Evolutionary conservation across 176 grass and related monocot species (phyloP).

Genomic region (Guadua angustifolia): DNA sequence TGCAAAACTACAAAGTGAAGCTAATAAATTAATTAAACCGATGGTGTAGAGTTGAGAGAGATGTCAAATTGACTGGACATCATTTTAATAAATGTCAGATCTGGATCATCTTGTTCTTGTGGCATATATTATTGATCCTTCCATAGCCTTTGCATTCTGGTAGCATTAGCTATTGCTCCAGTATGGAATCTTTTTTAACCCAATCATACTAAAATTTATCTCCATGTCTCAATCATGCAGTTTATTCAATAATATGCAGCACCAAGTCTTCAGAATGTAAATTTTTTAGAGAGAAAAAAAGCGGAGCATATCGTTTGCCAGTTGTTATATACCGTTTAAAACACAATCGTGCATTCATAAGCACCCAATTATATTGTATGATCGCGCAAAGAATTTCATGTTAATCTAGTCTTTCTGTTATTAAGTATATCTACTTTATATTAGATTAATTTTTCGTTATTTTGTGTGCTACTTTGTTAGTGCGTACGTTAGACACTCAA

Average conservation of each 20-base stretch:
- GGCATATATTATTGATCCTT: background rate
- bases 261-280: background rate
- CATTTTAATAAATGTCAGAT: slow-evolving; percentile 32
- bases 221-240: background rate
- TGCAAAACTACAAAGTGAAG: background rate
- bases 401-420: background rate
- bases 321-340: background rate
- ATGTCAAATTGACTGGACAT: slow-evolving; percentile 32
- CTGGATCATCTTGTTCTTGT: slow-evolving; percentile 16
- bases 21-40: background rate
- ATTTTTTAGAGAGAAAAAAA: background rate
- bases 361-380: background rate
- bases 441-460: background rate
- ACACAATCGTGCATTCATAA: background rate
- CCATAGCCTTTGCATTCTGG: background rate
- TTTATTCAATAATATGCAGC: background rate
- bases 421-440: background rate
- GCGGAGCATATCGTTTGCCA: background rate
- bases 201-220: background rate
- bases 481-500: background rate
- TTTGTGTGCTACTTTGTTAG: background rate
- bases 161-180: background rate
- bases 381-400: background rate
- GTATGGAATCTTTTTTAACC: background rate
- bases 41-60: background rate